Percentiles rank a stretch among this genome's conserved stretches.
Evolutionary conservation across 805 yeast genomes (phyloP).

Genomic region (Wickerhamomyces queroliae): DNA sequence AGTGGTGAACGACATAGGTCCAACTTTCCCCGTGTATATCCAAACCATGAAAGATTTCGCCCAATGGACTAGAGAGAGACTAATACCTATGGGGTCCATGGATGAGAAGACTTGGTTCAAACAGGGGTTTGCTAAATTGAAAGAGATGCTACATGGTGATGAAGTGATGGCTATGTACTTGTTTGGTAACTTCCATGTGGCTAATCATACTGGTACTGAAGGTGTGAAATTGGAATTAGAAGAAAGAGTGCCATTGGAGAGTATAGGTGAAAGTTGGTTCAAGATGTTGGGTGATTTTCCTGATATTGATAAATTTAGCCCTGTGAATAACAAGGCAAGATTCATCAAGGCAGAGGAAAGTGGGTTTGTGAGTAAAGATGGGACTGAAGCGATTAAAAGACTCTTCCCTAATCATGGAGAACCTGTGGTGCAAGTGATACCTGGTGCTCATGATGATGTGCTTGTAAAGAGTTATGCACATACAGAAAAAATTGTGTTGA

Average conservation of each 20-base stretch:
- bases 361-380: constrained; percentile 31
- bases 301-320: not conserved
- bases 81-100: not conserved
- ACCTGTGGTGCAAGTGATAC: not conserved
- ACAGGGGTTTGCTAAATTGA: constrained; percentile 5
- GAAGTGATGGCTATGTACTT: constrained; percentile 11
- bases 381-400: constrained; percentile 3
- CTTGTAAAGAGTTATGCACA: not conserved
- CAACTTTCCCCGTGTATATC: constrained; percentile 19
- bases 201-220: constrained; percentile 5
- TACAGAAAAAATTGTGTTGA: not conserved
- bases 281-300: constrained; percentile 25
- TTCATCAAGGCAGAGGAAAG: constrained; percentile 41
- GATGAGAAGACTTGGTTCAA: constrained; percentile 2
- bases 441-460: not conserved
- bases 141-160: not conserved
- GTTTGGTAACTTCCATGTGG: constrained; percentile 9
- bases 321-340: constrained; percentile 19
- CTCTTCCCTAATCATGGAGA: constrained; percentile 2
- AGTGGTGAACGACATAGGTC: constrained; percentile 24
- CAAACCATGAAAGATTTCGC: constrained; percentile 4
- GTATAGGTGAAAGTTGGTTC: constrained; percentile 9
- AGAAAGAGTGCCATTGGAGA: constrained; percentile 22
- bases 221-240: constrained; percentile 1
- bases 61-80: constrained; percentile 3